Conservation (phyloP, 192 early-diverging fungal genomes). For the Dispira parvispora region DNA sequence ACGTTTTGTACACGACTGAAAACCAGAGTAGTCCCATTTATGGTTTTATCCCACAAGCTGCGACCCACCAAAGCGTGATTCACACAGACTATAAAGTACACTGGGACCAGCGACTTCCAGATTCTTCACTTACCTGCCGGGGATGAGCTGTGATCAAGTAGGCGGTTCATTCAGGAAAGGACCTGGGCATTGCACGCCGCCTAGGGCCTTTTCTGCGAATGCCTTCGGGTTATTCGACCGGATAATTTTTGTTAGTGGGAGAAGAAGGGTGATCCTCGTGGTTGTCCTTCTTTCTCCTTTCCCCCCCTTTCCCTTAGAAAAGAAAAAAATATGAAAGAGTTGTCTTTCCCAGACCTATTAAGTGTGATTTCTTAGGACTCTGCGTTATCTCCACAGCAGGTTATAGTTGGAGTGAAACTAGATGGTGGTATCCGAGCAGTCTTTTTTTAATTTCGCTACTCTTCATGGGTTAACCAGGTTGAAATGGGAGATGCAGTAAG, state of each 20-base stretch:
- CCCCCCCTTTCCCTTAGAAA: too few species aligned
- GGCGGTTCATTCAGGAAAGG: background rate
- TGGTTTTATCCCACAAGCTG: background rate
- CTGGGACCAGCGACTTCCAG: background rate
- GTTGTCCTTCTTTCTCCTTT: too few species aligned
- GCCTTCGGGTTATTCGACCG: constrained; percentile 5
- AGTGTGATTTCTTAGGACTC: too few species aligned
- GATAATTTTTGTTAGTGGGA: constrained; percentile 8
- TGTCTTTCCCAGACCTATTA: too few species aligned
- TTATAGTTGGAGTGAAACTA: too few species aligned
- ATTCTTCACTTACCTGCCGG: constrained; percentile 8
- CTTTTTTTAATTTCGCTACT: too few species aligned
- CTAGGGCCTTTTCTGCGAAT: background rate
- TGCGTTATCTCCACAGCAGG: too few species aligned
- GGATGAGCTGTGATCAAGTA: background rate
- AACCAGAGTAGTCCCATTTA: background rate
- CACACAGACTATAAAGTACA: background rate
- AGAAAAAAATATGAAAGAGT: too few species aligned
- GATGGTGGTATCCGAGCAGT: too few species aligned
- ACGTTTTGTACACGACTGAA: too few species aligned
- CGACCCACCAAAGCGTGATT: background rate
- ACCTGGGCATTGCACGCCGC: constrained; percentile 1
- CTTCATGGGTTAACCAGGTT: too few species aligned
- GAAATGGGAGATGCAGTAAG: too few species aligned
- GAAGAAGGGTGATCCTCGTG: background rate